Conservation (phyloP, 2,329 filamentous ascomycete species). For the Chrysoporthe deuterocubensis region DNA sequence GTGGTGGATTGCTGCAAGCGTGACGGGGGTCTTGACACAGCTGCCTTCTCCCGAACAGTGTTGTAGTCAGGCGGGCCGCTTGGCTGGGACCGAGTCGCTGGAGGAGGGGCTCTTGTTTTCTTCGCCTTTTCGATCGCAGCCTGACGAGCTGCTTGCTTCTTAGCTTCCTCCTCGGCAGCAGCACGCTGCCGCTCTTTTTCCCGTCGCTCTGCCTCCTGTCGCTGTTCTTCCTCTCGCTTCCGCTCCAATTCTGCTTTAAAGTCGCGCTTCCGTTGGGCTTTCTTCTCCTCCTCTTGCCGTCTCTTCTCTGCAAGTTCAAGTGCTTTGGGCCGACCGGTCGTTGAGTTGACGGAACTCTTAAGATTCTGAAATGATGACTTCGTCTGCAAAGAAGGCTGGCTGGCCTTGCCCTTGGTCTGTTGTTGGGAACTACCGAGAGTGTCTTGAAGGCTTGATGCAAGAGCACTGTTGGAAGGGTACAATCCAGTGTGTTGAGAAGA, state of each 20-base stretch:
- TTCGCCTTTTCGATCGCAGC: conserved; percentile 68
- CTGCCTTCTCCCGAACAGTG: conserved; percentile 37
- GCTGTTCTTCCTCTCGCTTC: conserved; percentile 72
- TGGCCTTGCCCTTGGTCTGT: conserved; percentile 66
- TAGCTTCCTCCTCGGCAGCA: conserved; percentile 59
- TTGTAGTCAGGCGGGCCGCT: conserved; percentile 54
- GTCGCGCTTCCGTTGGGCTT: conserved; percentile 77
- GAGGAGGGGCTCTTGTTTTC: conserved; percentile 65
- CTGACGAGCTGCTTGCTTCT: conserved; percentile 68
- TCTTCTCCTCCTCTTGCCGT: conserved; percentile 83
- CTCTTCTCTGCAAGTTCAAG: conserved; percentile 78
- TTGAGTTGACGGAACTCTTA: conserved; percentile 63
- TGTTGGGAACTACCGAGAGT: conserved; percentile 48
- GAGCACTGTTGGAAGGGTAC: conserved; percentile 60
- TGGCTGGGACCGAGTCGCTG: conserved; percentile 59
- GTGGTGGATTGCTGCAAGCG: conserved; percentile 59
- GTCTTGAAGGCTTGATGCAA: conserved; percentile 64
- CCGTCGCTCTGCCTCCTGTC: conserved; percentile 64
- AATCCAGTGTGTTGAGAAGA: conserved; percentile 65
- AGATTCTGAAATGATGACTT: conserved; percentile 63
- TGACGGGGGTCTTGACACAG: conserved; percentile 53
- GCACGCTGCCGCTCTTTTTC: conserved; percentile 64
- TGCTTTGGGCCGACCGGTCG: conserved; percentile 69
- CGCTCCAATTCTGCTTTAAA: conserved; percentile 81
- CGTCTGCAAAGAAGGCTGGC: conserved; percentile 66